Conservation (phyloP, 2,329 filamentous ascomycete species). For the Calycina herbarum region DNA sequence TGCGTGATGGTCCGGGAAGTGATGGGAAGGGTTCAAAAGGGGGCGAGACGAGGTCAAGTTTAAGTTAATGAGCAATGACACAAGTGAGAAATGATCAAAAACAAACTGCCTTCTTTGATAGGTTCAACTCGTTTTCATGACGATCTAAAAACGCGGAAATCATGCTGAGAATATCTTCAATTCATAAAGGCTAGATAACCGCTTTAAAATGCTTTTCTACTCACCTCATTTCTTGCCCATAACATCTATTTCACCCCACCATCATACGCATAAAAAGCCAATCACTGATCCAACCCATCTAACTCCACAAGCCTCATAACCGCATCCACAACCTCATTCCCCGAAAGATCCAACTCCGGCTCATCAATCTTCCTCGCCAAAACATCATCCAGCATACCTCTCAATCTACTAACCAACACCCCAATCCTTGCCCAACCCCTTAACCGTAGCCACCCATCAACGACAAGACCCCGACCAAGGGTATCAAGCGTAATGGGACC, state of each 20-base stretch:
- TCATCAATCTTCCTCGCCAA: slow-evolving; percentile 80
- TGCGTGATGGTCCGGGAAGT: too few relatives aligned
- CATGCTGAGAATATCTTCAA: too few relatives aligned
- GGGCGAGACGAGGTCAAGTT: not conserved
- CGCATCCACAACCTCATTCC: slow-evolving; percentile 69
- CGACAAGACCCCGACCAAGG: slow-evolving; percentile 78
- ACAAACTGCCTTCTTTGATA: too few relatives aligned
- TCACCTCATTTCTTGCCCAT: not conserved
- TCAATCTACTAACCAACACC: slow-evolving; percentile 78
- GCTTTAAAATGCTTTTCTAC: too few relatives aligned
- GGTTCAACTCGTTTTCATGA: too few relatives aligned
- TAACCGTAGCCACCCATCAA: slow-evolving; percentile 86
- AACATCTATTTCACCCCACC: not conserved
- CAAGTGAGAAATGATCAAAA: too few relatives aligned
- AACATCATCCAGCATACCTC: slow-evolving; percentile 83
- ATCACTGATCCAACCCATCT: slow-evolving; percentile 71
- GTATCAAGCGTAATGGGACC: slow-evolving; percentile 86
- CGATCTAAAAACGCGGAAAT: too few relatives aligned
- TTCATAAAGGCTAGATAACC: too few relatives aligned
- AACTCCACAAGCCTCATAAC: slow-evolving; percentile 83
- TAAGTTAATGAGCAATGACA: too few relatives aligned
- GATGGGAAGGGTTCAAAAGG: too few relatives aligned
- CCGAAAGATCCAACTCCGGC: slow-evolving; percentile 58
- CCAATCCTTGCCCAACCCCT: slow-evolving; percentile 94
- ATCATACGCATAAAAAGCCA: not conserved